Evolutionary conservation across 805 yeast species (phyloP).

Genomic region (Candida incommunis): DNA sequence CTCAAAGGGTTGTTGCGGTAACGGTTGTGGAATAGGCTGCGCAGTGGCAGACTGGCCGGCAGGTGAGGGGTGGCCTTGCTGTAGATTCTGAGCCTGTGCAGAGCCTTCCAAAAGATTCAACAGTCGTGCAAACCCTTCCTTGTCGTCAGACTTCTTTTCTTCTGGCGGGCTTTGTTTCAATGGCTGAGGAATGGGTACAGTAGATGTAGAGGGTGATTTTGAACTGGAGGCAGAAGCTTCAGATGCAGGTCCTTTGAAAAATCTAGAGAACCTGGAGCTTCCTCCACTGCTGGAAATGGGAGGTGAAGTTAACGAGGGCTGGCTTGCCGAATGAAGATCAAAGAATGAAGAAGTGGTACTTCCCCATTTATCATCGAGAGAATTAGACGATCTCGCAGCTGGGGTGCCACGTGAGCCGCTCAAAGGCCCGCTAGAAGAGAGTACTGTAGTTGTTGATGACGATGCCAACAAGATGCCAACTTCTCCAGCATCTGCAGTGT

Average conservation of each 20-base stretch:
- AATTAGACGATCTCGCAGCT: neutral
- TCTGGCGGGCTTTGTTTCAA: neutral
- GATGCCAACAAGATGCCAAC: neutral
- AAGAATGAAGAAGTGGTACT: neutral
- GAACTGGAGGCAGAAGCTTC: neutral
- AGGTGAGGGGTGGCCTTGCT: neutral
- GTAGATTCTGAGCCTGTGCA: neutral
- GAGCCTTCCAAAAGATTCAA: neutral
- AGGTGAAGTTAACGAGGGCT: neutral
- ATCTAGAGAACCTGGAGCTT: conserved; percentile 5
- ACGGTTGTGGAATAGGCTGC: neutral
- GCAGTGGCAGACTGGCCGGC: too few relatives aligned
- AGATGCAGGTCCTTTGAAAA: conserved; percentile 4
- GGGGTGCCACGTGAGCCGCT: neutral
- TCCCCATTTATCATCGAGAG: neutral
- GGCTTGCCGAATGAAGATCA: neutral
- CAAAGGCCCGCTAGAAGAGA: neutral
- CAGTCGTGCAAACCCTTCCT: neutral
- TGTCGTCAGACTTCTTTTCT: neutral
- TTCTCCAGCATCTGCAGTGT: too few relatives aligned
- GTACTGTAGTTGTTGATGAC: neutral
- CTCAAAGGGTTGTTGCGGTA: neutral
- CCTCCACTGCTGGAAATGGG: neutral
- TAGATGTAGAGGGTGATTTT: neutral
- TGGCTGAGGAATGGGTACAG: neutral